Conservation (phyloP, 2,329 filamentous ascomycete species). For the Curvularia sp. region DNA sequence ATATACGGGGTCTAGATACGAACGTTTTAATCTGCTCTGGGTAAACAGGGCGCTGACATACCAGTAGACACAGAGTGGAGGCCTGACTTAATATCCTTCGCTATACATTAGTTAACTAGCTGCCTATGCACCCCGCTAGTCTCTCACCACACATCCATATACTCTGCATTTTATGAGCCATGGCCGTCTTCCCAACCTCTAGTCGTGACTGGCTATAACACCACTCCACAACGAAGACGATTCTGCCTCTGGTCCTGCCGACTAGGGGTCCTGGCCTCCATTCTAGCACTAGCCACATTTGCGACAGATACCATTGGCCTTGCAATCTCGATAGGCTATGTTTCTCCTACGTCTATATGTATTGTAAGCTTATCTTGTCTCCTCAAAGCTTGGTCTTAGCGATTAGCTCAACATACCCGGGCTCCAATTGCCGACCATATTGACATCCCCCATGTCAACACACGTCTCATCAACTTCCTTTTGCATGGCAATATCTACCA, state of each 20-base stretch:
- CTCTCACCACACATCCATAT: not conserved
- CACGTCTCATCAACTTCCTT: not conserved
- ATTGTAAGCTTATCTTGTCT: not conserved
- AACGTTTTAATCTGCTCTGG: not conserved
- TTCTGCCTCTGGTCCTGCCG: not conserved
- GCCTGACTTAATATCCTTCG: not conserved
- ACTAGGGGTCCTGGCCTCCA: no score
- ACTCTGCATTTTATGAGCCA: not conserved
- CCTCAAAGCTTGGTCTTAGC: not conserved
- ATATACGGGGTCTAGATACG: not conserved
- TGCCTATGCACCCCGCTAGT: not conserved
- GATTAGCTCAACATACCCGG: not conserved
- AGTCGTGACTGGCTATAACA: not conserved
- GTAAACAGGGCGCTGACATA: not conserved
- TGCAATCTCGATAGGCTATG: not conserved
- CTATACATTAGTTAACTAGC: not conserved
- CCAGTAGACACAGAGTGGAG: not conserved
- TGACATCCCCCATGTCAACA: not conserved
- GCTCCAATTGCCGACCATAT: not conserved
- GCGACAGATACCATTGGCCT: no score
- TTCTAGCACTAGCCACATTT: not conserved
- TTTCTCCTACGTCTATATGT: not conserved
- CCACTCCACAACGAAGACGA: not conserved
- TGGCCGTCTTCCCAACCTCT: not conserved
- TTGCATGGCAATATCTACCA: not conserved